Evolutionary conservation across 148 eudicot genomes (phyloP).

Genomic region (Vaccinium vitisidaea): DNA sequence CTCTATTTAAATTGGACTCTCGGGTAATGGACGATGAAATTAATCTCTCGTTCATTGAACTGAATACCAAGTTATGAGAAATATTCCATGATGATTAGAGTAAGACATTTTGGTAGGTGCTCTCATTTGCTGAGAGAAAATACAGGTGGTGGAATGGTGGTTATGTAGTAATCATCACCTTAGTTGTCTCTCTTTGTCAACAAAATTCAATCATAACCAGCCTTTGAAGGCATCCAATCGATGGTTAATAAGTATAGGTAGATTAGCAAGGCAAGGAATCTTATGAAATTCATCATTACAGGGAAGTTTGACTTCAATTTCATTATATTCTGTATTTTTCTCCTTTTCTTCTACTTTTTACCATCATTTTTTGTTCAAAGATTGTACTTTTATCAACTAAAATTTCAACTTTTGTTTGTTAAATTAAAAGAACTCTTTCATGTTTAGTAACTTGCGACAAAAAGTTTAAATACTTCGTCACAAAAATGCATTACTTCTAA

Average conservation of each 20-base stretch:
- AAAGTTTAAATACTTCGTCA: too few relatives aligned
- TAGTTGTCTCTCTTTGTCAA: constrained; percentile 1
- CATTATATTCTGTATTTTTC: neutral
- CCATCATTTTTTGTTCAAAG: neutral
- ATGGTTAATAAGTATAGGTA: neutral
- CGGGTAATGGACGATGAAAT: too few relatives aligned
- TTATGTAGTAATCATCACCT: neutral
- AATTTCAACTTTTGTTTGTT: too few relatives aligned
- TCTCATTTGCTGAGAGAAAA: neutral
- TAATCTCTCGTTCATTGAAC: neutral
- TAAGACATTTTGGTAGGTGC: neutral
- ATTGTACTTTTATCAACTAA: too few relatives aligned
- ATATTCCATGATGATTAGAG: neutral
- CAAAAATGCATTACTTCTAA: too few relatives aligned
- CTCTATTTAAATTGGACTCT: too few relatives aligned
- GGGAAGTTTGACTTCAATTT: neutral
- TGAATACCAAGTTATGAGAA: neutral
- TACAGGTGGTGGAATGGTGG: neutral
- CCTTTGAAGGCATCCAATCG: neutral
- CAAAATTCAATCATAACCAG: neutral
- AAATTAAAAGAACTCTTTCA: too few relatives aligned
- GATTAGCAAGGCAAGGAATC: constrained; percentile 5
- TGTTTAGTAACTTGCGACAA: too few relatives aligned
- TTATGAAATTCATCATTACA: neutral
- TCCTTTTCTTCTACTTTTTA: neutral